These are phyloP conservation scores for Rhynchosporium graminicola DNA, from an alignment of 2,329 filamentous ascomycete species.

Conservation along the genomic window DNA sequence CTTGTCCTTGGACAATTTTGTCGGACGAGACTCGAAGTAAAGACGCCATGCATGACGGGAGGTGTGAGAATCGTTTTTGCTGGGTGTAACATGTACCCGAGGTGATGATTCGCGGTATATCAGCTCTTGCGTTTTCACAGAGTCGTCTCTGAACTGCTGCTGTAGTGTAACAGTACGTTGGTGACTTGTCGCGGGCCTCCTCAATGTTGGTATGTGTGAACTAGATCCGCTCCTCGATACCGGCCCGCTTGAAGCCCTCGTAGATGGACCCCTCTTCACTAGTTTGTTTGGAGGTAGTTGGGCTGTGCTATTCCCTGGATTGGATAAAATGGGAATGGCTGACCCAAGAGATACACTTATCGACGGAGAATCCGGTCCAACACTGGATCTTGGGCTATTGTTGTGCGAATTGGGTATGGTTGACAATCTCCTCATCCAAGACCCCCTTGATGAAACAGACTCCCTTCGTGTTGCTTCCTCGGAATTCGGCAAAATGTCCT, in stretches of 20 bases:
- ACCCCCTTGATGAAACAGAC: constrained; percentile 62
- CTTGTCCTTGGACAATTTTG: constrained; percentile 37
- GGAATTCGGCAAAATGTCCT: constrained; percentile 29
- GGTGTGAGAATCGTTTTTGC: constrained; percentile 28
- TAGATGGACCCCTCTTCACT: constrained; percentile 69
- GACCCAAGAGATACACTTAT: constrained; percentile 67
- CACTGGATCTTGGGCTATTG: constrained; percentile 64
- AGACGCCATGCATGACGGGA: constrained; percentile 36
- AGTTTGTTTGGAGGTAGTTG: constrained; percentile 70
- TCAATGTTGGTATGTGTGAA: constrained; percentile 65
- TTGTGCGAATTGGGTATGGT: constrained; percentile 64
- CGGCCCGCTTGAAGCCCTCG: constrained; percentile 48
- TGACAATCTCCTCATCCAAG: constrained; percentile 74
- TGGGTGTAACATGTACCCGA: constrained; percentile 26
- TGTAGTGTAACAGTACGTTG: constrained; percentile 73
- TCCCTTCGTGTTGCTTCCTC: constrained; percentile 45
- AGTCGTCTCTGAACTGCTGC: constrained; percentile 44
- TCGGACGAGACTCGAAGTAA: constrained; percentile 40
- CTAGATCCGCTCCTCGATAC: constrained; percentile 52
- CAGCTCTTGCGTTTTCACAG: constrained; percentile 26
- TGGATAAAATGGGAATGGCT: constrained; percentile 59
- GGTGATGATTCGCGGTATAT: constrained; percentile 23
- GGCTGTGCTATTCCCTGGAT: constrained; percentile 40
- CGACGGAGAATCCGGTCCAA: constrained; percentile 66
- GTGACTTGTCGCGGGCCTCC: constrained; percentile 76